phyloP scores from a whole-genome alignment of 148 eudicot genomes.

The Camellia lanceoleosa region DNA sequence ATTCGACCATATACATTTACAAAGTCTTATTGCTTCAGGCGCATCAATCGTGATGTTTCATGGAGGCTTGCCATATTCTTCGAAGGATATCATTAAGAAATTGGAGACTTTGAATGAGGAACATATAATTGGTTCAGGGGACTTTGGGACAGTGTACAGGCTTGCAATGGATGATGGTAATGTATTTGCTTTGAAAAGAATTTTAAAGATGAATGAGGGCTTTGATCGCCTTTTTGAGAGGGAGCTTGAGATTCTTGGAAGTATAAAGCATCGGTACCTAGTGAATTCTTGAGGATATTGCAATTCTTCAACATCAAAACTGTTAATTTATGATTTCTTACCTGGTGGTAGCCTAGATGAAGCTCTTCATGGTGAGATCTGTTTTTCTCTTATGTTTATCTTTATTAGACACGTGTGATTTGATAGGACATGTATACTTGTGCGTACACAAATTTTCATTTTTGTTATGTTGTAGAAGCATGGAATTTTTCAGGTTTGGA shows the following conservation, averaged over 20 bases:
- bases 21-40: conserved; percentile 49
- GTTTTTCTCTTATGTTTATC: conserved; percentile 6
- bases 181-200: conserved; percentile 89
- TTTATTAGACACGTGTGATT: not conserved
- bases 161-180: conserved; percentile 95
- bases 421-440: not conserved
- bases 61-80: conserved; percentile 94
- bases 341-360: conserved; percentile 96
- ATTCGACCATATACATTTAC: conserved; percentile 11
- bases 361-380: conserved; percentile 84
- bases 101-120: conserved; percentile 82
- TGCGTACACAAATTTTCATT: not conserved
- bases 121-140: conserved; percentile 90
- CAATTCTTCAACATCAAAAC: conserved; percentile 83
- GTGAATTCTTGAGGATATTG: conserved; percentile 98
- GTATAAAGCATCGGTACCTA: conserved; percentile 90
- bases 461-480: not conserved
- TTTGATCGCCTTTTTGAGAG: conserved; percentile 96
- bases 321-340: conserved; percentile 88
- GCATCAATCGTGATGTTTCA: conserved; percentile 98
- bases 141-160: conserved; percentile 97
- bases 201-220: conserved; percentile 75
- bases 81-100: conserved; percentile 86
- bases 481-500: not conserved
- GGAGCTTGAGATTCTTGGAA: conserved; percentile 97